Base-by-base conservation (phyloP, 2,329 filamentous ascomycete genomes). In the Aaosphaeria arxii region DNA sequence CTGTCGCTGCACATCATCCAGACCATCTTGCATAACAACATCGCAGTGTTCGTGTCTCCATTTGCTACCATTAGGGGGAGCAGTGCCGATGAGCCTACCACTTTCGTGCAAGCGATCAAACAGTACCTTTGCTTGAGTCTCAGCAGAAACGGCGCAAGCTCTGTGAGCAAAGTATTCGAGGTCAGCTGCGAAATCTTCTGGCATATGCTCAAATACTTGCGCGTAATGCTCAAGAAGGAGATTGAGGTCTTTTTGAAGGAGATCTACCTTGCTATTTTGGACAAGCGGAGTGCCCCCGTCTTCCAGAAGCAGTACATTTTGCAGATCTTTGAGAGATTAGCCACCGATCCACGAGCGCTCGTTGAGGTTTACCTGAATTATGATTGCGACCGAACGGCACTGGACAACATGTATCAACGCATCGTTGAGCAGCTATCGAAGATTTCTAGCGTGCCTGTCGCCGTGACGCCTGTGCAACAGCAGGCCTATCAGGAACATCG, bases 341-440 rank as follows among this genome's bases (percentile, higher is more conserved):
- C 88, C 50, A 85, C 83, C 11, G 94, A 99, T 66, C 89, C 92
- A 1, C 82, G 89, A 56, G 91, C 90, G 0, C 71, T 99, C 43
- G 94, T 99, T 11, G 94, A 99, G 71, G 87, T 91, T 11, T 99
- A 99, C 70, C 81, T 99, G 53, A 99, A 99, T 71, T 99, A 99
- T 65, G 94, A 99, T 68, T 99, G 94, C 72, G 95, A 97, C 63
- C 82, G 92, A 51, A 91, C 90, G 38, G 84, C 85, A 7, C 83
- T 97, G 50, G 92, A 97, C 72, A 99, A 99, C 70, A 94, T 97
- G 71, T 99, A 95, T 69, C 94, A 99, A 71, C 78, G 82, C 58
- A 86, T 97, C 46, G 91, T 99, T 43, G 95, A 99, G 68, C 91
- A 97, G 70, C 76, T 99, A 13, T 94, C 92, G 31, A 87, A 87